Evolutionary conservation across 2,329 filamentous ascomycete genomes (phyloP), one percentile per base, ranked within the genome.

Genomic region (Corinectria fuckeliana): DNA sequence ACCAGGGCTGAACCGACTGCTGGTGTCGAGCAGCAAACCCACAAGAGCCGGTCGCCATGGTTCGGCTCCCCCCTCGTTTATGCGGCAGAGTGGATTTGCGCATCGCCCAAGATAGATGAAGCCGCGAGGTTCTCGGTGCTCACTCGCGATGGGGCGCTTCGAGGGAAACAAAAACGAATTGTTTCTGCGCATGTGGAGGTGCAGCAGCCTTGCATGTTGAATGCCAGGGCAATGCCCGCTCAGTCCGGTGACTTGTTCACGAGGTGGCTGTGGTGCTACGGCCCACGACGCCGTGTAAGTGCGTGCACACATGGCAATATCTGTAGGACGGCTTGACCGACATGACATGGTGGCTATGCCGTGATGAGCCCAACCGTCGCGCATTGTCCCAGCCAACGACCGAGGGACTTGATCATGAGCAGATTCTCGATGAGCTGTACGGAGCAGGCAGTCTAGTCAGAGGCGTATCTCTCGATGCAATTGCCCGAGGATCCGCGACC

Each of bases 11-110:
- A 45, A 28, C 20, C 11, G 16, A 18, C 14, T 8, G 16, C 9
- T 28, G n/a, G n/a, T 10, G 25, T 45, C 25, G 25, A n/a, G n/a
- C n/a, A n/a, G n/a, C n/a, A n/a, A 45, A 26, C 23, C 9, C 21
- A 16, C 41, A 42, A 25, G 13, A 38, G 34, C 16, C 25, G 18
- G 23, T 14, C 14, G 14, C 23, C 14, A 49, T 56, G 50, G 50
- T 56, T 52, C 54, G 63, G 63, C n/a, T 56, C 58, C 34, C 45
- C 49, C 32, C 58, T 68, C 63, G 60, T 66, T 67, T 67, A 63
- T 69, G 66, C 50, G 50, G 56, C 44, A 20, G 48, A 36, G 56
- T 67, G 66, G 66, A 45, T 39, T 60, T n/a, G 41, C 45, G 25
- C 52, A 65, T 66, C 53, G 23, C 48, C 58, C 41, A 51, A 38